Evolutionary conservation across 2,329 filamentous ascomycete species (phyloP).

Genomic region (Monosporascus sp.): DNA sequence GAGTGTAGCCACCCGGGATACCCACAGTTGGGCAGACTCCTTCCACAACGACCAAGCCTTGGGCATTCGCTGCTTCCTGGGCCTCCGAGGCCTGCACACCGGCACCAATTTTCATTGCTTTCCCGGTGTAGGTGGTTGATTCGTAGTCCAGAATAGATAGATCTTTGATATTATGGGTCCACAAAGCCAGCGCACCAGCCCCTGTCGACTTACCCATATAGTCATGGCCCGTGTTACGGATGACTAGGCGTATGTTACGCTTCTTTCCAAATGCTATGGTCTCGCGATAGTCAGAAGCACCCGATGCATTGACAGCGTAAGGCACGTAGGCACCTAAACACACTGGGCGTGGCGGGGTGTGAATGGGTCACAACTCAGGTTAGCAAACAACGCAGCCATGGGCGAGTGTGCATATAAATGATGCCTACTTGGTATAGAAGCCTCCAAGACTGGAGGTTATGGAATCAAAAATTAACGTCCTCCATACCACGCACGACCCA

Average conservation of each 20-base stretch:
- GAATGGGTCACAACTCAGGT: conserved; percentile 24
- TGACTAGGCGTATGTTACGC: conserved; percentile 40
- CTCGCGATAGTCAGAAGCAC: conserved; percentile 12
- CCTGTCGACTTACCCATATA: conserved; percentile 48
- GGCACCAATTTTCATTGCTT: conserved; percentile 43
- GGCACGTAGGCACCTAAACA: conserved; percentile 29
- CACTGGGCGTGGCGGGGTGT: conserved; percentile 32
- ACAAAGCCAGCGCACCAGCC: conserved; percentile 41
- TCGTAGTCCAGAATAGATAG: conserved; percentile 23
- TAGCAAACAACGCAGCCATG: conserved; percentile 18
- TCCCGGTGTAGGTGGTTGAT: conserved; percentile 37
- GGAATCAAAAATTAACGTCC: too few species aligned
- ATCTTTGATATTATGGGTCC: conserved; percentile 42
- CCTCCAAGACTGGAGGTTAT: too few species aligned
- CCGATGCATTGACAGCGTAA: conserved; percentile 24
- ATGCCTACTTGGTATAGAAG: too few species aligned
- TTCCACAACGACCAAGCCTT: conserved; percentile 37
- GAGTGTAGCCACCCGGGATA: conserved; percentile 53
- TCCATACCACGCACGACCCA: too few species aligned
- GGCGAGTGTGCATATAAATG: conserved; percentile 9
- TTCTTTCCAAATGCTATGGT: conserved; percentile 30
- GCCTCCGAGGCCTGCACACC: conserved; percentile 43
- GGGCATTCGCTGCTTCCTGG: conserved; percentile 29
- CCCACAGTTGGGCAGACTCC: conserved; percentile 51
- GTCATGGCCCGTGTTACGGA: conserved; percentile 48